These are phyloP conservation scores for Lophiostoma macrostomum DNA, from an alignment of 495 filamentous ascomycete species.

Conservation along the genomic window DNA sequence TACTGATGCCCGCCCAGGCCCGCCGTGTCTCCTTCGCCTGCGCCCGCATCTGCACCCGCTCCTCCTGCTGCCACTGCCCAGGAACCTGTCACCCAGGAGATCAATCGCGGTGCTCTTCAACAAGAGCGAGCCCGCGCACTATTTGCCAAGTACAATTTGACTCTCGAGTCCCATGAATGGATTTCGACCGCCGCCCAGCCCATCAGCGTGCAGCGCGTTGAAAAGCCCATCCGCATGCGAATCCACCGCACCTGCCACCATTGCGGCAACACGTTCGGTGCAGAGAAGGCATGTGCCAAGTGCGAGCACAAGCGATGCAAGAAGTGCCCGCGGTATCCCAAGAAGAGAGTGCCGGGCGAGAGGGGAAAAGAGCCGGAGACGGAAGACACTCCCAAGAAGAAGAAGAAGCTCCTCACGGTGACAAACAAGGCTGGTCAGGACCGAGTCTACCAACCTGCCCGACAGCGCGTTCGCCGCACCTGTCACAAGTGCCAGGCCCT, in stretches of 20 bases:
- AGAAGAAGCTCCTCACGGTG: constrained; percentile 21
- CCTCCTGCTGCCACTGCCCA: neutral
- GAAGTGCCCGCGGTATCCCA: constrained; percentile 70
- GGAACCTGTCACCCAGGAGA: constrained; percentile 8
- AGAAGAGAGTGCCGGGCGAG: constrained; percentile 48
- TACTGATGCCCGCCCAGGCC: neutral
- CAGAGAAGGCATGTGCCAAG: constrained; percentile 64
- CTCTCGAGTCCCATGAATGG: constrained; percentile 68
- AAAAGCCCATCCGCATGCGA: constrained; percentile 89
- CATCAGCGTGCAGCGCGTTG: constrained; percentile 63
- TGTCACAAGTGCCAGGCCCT: constrained; percentile 72
- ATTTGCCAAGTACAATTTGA: constrained; percentile 71
- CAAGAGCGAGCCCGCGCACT: constrained; percentile 66
- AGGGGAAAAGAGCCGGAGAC: constrained; percentile 50
- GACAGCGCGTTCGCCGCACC: constrained; percentile 67
- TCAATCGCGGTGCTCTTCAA: constrained; percentile 27
- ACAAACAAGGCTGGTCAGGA: constrained; percentile 56
- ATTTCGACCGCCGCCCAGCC: constrained; percentile 40
- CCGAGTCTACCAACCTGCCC: constrained; percentile 60
- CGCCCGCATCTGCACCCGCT: constrained; percentile 8
- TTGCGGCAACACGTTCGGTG: constrained; percentile 69
- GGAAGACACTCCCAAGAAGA: constrained; percentile 44
- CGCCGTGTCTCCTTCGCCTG: constrained; percentile 1
- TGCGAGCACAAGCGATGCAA: constrained; percentile 77
- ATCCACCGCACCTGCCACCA: constrained; percentile 79